Evolutionary conservation across 163 green algal genomes (phyloP), one percentile per base, ranked within the genome.

Genomic region (Volvox carteri): DNA sequence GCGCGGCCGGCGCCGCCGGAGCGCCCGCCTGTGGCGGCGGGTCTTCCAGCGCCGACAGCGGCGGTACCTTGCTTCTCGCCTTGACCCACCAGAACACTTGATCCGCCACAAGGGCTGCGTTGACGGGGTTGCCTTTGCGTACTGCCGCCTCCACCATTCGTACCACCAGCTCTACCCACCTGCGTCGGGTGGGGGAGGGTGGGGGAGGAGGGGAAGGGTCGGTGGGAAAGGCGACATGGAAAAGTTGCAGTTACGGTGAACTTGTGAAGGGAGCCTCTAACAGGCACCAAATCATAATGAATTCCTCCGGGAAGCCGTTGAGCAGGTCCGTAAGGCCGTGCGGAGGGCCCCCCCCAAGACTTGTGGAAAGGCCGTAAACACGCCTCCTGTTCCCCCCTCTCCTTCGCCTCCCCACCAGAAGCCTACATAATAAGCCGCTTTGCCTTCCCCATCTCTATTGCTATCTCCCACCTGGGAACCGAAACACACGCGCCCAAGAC

Each of bases 131-230:
- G 33, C 92, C 90, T 68, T 90, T 87, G n/a, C 86, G 76, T 50
- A 91, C 80, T 21, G 84, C 90, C 25, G 94, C 92, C 72, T 96
- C 90, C 67, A 95, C 37, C 37, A 92, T 90, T 33, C 90, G 84
- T 2, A 94, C 90, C 19, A 86, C 85, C 58, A 95, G 89, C 87
- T 93, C 92, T 85, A 96, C 79, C 90, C 93, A 96, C 39, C 90
- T 85, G 30, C 54, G 50, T 2, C 54, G 12, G 39, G 37, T 1
- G 5, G 37, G 5, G 11, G 67, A 7, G 67, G 18, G 37, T 28
- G 35, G 25, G 35, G 7, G 30, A 42, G 30, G 67, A 11, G 67
- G 1, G 19, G 58, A 70, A 70, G 58, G 58, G 58, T n/a, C 58
- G 48, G 48, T 58, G 48, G 14, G n/a, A n/a, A n/a, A n/a, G n/a